Percentiles rank a stretch among this genome's conserved stretches.
Evolutionary conservation across 2,329 filamentous ascomycete species (phyloP).

Genomic region (Xylariaceae sp.): DNA sequence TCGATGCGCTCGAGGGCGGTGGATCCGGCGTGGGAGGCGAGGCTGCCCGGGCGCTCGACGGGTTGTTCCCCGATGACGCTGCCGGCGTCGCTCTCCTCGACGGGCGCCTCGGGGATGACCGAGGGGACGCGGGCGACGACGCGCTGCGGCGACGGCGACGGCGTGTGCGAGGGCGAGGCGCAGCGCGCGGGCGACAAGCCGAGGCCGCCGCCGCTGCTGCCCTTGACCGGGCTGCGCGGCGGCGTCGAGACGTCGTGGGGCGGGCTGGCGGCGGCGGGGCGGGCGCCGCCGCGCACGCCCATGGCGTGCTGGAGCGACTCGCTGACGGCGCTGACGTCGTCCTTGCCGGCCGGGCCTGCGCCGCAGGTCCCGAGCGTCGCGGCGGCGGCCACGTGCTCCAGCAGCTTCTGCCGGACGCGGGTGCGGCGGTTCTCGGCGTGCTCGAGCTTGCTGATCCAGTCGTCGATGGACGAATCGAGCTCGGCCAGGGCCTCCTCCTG

Average conservation of each 20-base stretch:
- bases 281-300: conserved; percentile 28
- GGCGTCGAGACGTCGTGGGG: conserved; percentile 51
- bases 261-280: too few species aligned
- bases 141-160: conserved; percentile 42
- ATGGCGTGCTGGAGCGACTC: conserved; percentile 36
- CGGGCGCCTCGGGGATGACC: conserved; percentile 45
- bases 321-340: conserved; percentile 25
- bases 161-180: conserved; percentile 28
- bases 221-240: conserved; percentile 50
- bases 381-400: conserved; percentile 74
- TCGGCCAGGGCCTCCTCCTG: conserved; percentile 74
- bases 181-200: conserved; percentile 10
- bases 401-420: conserved; percentile 68
- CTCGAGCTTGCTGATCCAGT: conserved; percentile 75
- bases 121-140: conserved; percentile 47
- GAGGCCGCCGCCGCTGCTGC: conserved; percentile 19
- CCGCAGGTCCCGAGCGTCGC: conserved; percentile 50
- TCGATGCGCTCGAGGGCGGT: conserved; percentile 34
- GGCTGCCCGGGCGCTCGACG: neutral
- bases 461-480: conserved; percentile 70
- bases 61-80: neutral
- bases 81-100: conserved; percentile 36
- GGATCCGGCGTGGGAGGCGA: conserved; percentile 13
- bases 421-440: conserved; percentile 70
- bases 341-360: conserved; percentile 33